Conservation (phyloP, 352 stramenopile species). For the Globisporangium perplexum region DNA sequence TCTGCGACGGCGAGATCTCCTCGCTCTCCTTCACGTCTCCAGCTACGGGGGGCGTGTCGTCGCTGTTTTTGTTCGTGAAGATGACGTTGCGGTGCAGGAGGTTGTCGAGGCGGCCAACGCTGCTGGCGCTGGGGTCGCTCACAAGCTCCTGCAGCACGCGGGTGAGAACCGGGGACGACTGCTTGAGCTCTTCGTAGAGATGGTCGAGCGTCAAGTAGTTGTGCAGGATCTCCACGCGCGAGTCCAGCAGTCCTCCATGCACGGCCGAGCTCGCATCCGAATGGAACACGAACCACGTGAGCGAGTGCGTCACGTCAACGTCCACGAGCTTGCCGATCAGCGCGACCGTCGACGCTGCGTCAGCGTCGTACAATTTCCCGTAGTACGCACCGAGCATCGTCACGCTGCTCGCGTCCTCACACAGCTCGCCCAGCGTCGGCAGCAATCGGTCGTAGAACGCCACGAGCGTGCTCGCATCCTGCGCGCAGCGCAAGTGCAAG, state of each 20-base stretch:
- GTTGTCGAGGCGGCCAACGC: not conserved
- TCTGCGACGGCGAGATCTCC: conserved; percentile 9
- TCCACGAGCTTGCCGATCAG: conserved; percentile 50
- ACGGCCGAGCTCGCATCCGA: conserved; percentile 18
- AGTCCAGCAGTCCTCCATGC: conserved; percentile 23
- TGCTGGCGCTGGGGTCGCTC: conserved; percentile 11
- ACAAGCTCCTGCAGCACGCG: conserved; percentile 7
- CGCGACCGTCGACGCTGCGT: conserved; percentile 20
- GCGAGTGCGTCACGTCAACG: conserved; percentile 62
- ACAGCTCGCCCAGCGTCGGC: conserved; percentile 44
- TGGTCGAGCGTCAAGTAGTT: conserved; percentile 42
- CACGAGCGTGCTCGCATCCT: conserved; percentile 13
- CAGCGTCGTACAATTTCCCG: conserved; percentile 16
- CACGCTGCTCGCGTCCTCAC: conserved; percentile 40
- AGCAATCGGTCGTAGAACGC: conserved; percentile 51
- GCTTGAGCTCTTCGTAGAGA: conserved; percentile 36
- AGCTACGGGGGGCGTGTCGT: not conserved
- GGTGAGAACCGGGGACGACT: conserved; percentile 9
- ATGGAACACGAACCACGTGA: conserved; percentile 76
- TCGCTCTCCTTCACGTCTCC: not conserved
- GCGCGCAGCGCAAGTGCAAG: conserved; percentile 32
- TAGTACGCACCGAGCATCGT: conserved; percentile 36
- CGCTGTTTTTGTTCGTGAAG: conserved; percentile 30
- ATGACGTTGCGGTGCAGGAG: conserved; percentile 26
- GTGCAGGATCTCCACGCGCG: conserved; percentile 22